Conservation (phyloP, 169 alveolate genomes). For the Perkinsus olseni region DNA sequence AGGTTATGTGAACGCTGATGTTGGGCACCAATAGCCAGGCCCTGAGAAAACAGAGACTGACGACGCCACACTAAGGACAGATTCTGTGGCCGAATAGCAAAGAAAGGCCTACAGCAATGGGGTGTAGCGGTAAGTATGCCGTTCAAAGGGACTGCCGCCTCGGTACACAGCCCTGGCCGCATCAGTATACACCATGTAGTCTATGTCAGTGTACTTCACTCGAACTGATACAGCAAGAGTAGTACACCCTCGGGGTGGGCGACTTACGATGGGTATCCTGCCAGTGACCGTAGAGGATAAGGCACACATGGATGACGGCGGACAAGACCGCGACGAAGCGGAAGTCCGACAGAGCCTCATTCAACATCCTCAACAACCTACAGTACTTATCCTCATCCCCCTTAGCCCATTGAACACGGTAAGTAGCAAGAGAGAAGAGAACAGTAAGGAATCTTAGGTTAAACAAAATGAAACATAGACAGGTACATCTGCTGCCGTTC, state of each 20-base stretch:
- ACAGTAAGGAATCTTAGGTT: neutral
- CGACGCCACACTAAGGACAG: neutral
- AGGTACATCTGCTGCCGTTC: neutral
- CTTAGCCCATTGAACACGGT: no score
- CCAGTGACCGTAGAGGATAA: neutral
- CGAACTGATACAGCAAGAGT: conserved; percentile 11
- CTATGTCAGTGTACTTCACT: conserved; percentile 93
- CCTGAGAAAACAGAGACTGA: neutral
- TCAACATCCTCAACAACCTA: neutral
- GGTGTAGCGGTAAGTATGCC: conserved; percentile 95
- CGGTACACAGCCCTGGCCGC: conserved; percentile 83
- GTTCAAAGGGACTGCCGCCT: conserved; percentile 87
- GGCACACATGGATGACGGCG: neutral
- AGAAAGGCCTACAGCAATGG: conserved; percentile 66
- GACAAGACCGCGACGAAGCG: neutral
- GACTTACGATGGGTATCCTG: neutral
- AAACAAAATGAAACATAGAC: neutral
- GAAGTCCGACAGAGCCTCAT: neutral
- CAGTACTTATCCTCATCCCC: no score
- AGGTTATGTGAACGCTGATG: conserved; percentile 40
- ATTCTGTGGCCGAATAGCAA: neutral
- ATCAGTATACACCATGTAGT: conserved; percentile 91
- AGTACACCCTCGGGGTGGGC: neutral
- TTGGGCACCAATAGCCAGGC: conserved; percentile 22
- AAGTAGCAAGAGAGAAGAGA: neutral